Evolutionary conservation across 2,329 filamentous ascomycete species (phyloP).

Genomic region (Monosporascus sp.): DNA sequence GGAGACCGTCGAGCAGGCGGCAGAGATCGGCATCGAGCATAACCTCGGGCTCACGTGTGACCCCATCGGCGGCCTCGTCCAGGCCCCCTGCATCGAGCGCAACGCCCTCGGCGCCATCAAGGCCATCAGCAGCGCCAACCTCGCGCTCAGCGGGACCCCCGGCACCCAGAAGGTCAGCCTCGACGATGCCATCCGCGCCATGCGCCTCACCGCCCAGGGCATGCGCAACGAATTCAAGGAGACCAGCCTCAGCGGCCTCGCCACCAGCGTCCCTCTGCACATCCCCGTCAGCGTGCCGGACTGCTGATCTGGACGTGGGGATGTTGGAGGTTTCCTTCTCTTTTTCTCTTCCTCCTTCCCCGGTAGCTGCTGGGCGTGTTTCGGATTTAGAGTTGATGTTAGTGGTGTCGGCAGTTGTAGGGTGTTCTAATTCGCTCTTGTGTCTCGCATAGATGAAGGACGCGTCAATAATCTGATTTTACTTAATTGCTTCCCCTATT

Average conservation of each 20-base stretch:
- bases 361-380: not conserved
- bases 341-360: not conserved
- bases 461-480: not conserved
- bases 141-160: slow-evolving; percentile 40
- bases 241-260: slow-evolving; percentile 44
- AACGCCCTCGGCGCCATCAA: slow-evolving; percentile 48
- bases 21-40: slow-evolving; percentile 49
- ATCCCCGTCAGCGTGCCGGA: slow-evolving; percentile 50
- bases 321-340: not conserved
- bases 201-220: slow-evolving; percentile 45
- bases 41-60: slow-evolving; percentile 47
- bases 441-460: not conserved
- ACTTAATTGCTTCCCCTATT: no score
- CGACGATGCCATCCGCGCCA: slow-evolving; percentile 46
- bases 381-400: not conserved
- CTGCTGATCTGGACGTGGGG: slow-evolving; percentile 27
- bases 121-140: slow-evolving; percentile 45
- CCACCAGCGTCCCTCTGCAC: slow-evolving; percentile 45
- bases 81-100: slow-evolving; percentile 47
- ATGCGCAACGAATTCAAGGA: slow-evolving; percentile 52
- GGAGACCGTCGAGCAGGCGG: slow-evolving; percentile 46
- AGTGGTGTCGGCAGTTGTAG: not conserved
- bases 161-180: slow-evolving; percentile 44
- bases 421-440: not conserved
- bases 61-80: slow-evolving; percentile 45